A percentile compares a stretch with the other conserved stretches of the same genome.
These are phyloP conservation scores for Monosporascus cannonballus DNA, from an alignment of 2,329 filamentous ascomycete genomes.

Conservation along the genomic window DNA sequence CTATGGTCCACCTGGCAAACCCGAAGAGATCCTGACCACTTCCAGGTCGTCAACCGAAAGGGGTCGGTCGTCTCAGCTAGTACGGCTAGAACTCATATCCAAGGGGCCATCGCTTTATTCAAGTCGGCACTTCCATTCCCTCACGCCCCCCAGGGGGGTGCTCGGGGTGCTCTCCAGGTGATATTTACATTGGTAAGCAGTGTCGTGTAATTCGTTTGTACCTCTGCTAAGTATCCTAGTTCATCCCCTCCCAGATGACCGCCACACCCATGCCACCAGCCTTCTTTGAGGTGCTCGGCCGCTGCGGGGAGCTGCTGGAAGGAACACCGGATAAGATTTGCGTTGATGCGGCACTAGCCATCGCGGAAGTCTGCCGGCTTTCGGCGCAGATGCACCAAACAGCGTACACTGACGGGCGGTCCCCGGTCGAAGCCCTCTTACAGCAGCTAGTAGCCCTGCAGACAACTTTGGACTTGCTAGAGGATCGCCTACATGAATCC, in stretches of 20 bases:
- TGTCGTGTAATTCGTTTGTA: not conserved
- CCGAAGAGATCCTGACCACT: slow-evolving; percentile 9
- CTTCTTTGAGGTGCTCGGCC: slow-evolving; percentile 37
- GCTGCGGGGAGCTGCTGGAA: slow-evolving; percentile 28
- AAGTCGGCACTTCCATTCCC: slow-evolving; percentile 37
- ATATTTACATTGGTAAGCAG: slow-evolving; percentile 48
- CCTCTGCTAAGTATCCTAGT: slow-evolving; percentile 24
- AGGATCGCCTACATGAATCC: slow-evolving; percentile 24
- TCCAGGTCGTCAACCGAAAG: slow-evolving; percentile 34
- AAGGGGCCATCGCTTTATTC: slow-evolving; percentile 54
- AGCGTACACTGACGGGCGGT: slow-evolving; percentile 31
- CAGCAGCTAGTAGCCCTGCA: slow-evolving; percentile 36
- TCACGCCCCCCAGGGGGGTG: slow-evolving; percentile 34
- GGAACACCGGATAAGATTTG: slow-evolving; percentile 30
- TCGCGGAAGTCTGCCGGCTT: slow-evolving; percentile 35
- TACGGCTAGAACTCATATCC: slow-evolving; percentile 51
- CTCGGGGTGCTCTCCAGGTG: slow-evolving; percentile 48
- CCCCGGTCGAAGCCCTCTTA: slow-evolving; percentile 28
- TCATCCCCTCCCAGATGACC: slow-evolving; percentile 37
- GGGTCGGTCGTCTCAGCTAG: slow-evolving; percentile 40
- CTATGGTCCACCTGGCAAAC: not conserved
- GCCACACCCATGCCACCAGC: slow-evolving; percentile 32
- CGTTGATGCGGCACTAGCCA: slow-evolving; percentile 34
- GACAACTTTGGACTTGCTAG: slow-evolving; percentile 32
- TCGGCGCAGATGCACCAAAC: slow-evolving; percentile 29